Percentiles rank a stretch among this genome's conserved stretches.
These are phyloP conservation scores for Neonectria punicea DNA, from an alignment of 2,329 filamentous ascomycete genomes.

Conservation along the genomic window DNA sequence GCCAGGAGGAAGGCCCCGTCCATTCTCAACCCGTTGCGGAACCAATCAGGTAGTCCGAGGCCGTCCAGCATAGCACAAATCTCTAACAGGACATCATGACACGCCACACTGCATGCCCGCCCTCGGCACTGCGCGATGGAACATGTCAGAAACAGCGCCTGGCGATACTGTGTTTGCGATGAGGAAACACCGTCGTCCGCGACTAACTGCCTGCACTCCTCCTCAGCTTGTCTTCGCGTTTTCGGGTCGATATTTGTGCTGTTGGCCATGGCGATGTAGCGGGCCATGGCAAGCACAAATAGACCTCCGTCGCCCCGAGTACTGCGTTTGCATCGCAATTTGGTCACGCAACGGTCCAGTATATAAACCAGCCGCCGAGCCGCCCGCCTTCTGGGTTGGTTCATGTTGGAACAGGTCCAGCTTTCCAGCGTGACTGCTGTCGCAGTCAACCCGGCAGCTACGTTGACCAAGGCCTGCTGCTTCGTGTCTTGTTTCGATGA, in stretches of 20 bases:
- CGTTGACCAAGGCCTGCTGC: constrained; percentile 44
- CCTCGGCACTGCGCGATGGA: constrained; percentile 60
- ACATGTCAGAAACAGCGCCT: constrained; percentile 53
- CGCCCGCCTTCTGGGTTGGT: constrained; percentile 24
- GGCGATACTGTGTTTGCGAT: constrained; percentile 38
- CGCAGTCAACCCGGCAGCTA: constrained; percentile 45
- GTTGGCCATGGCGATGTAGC: constrained; percentile 40
- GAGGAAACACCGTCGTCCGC: constrained; percentile 24
- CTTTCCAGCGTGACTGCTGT: constrained; percentile 35
- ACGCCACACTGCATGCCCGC: constrained; percentile 52
- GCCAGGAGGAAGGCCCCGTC: constrained; percentile 64
- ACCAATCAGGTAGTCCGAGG: constrained; percentile 46
- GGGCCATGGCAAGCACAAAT: constrained; percentile 42
- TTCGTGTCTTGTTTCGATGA: constrained; percentile 18
- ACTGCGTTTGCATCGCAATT: constrained; percentile 27
- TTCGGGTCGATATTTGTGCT: constrained; percentile 24
- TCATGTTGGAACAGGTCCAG: constrained; percentile 3
- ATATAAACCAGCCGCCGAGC: constrained; percentile 41
- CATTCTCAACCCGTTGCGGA: constrained; percentile 52
- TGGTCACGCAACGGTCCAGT: constrained; percentile 39
- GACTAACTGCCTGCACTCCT: constrained; percentile 38
- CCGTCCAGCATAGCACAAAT: constrained; percentile 55
- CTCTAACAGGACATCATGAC: constrained; percentile 50
- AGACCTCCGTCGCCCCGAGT: constrained; percentile 29
- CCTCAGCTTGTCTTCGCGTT: constrained; percentile 29